A percentile compares a stretch with the other conserved stretches of the same genome.
Conservation (phyloP, 805 yeast species). For the Scheffersomyces lignosus region DNA sequence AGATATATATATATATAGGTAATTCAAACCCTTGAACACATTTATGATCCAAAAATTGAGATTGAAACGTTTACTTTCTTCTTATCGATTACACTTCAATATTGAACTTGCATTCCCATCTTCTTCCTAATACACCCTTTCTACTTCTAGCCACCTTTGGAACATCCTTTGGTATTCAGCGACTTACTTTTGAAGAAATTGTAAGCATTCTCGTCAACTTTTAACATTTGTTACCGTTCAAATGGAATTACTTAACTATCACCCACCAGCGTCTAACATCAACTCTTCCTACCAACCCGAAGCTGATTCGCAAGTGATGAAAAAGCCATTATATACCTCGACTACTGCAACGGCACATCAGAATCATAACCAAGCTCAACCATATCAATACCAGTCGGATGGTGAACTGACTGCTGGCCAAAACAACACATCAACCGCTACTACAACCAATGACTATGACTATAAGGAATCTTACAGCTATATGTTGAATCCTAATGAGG, state of each 20-base stretch:
- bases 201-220: too few relatives aligned
- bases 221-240: too few relatives aligned
- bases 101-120: too few relatives aligned
- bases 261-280: neutral
- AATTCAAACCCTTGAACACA: too few relatives aligned
- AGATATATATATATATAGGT: too few relatives aligned
- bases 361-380: conserved; percentile 1
- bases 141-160: too few relatives aligned
- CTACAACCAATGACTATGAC: conserved; percentile 9
- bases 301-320: conserved; percentile 3
- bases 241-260: conserved; percentile 7
- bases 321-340: conserved; percentile 1
- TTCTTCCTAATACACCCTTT: too few relatives aligned
- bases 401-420: conserved; percentile 6
- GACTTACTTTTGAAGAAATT: too few relatives aligned
- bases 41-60: too few relatives aligned
- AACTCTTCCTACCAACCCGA: conserved; percentile 2
- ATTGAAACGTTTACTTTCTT: too few relatives aligned
- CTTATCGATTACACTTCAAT: too few relatives aligned
- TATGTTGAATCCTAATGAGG: conserved; percentile 5
- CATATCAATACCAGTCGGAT: conserved; percentile 6
- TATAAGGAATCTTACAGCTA: conserved; percentile 12
- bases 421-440: conserved; percentile 1
- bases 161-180: too few relatives aligned
- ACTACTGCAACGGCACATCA: conserved; percentile 2